Percentiles rank a stretch among this genome's conserved stretches.
Conservation (phyloP, 768 basidiomycete genomes). For the Hortiboletus campestris region DNA sequence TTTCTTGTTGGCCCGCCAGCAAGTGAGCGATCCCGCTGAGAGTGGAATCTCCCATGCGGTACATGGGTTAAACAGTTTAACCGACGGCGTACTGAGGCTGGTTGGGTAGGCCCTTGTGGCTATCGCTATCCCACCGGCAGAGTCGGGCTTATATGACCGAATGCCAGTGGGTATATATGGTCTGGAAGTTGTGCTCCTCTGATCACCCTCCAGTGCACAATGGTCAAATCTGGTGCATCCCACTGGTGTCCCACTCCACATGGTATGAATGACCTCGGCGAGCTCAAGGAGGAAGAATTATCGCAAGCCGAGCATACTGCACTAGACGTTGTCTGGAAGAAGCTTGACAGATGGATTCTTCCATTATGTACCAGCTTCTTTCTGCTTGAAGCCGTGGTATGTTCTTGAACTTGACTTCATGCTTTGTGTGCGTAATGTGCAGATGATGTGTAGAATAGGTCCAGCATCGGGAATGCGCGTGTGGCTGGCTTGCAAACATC, state of each 20-base stretch:
- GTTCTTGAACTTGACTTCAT: constrained; percentile 12
- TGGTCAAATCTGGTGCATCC: not conserved
- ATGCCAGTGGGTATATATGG: no score
- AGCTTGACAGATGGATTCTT: constrained; percentile 46
- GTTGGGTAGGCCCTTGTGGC: no score
- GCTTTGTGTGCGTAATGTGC: not conserved
- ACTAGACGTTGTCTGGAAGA: constrained; percentile 46
- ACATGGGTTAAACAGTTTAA: no score
- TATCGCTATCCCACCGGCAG: no score
- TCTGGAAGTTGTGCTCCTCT: not conserved
- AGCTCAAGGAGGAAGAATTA: constrained; percentile 3
- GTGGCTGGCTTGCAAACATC: constrained; percentile 58
- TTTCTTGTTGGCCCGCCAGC: no score
- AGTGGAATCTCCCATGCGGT: no score
- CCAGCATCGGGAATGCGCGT: constrained; percentile 58
- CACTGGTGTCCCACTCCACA: not conserved
- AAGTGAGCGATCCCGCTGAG: no score
- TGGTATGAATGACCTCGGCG: not conserved
- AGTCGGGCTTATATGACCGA: no score
- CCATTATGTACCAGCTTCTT: constrained; percentile 51
- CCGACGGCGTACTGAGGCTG: no score
- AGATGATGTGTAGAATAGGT: constrained; percentile 27
- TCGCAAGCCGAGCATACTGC: constrained; percentile 5
- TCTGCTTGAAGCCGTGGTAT: constrained; percentile 48
- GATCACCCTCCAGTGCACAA: not conserved